phyloP scores from a whole-genome alignment of 2,329 filamentous ascomycete genomes.

The Stagonosporopsis chrysanthemi region DNA sequence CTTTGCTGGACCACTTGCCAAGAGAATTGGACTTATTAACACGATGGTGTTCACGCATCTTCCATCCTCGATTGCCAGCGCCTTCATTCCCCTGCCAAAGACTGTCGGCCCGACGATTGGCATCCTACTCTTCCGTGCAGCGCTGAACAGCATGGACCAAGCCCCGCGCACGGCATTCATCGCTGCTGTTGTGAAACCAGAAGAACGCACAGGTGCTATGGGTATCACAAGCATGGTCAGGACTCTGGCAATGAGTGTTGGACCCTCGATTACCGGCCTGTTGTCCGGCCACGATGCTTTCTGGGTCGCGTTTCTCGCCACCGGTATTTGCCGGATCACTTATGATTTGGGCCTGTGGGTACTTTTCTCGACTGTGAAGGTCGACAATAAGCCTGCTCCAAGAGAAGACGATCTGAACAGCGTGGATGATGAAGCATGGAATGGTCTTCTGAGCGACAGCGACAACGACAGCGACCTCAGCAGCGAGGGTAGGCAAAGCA shows the following conservation, averaged over 20 bases:
- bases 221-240: constrained; percentile 69
- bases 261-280: constrained; percentile 50
- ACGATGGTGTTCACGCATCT: constrained; percentile 61
- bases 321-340: constrained; percentile 43
- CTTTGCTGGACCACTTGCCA: constrained; percentile 65
- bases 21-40: constrained; percentile 67
- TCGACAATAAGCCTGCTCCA: constrained; percentile 27
- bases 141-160: constrained; percentile 74
- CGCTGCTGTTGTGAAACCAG: constrained; percentile 69
- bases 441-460: constrained; percentile 41
- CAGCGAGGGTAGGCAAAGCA: constrained; percentile 31
- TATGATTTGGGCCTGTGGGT: constrained; percentile 51
- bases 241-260: constrained; percentile 63
- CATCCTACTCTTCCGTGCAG: constrained; percentile 66
- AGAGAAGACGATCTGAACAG: constrained; percentile 31
- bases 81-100: constrained; percentile 62
- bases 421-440: constrained; percentile 39
- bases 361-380: constrained; percentile 48
- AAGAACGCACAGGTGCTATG: constrained; percentile 74
- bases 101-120: constrained; percentile 61
- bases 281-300: constrained; percentile 45
- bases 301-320: constrained; percentile 50
- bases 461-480: constrained; percentile 36
- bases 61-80: constrained; percentile 66
- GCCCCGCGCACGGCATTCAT: constrained; percentile 72